Conservation (phyloP, 768 basidiomycete species). For the Obba rivulosa region DNA sequence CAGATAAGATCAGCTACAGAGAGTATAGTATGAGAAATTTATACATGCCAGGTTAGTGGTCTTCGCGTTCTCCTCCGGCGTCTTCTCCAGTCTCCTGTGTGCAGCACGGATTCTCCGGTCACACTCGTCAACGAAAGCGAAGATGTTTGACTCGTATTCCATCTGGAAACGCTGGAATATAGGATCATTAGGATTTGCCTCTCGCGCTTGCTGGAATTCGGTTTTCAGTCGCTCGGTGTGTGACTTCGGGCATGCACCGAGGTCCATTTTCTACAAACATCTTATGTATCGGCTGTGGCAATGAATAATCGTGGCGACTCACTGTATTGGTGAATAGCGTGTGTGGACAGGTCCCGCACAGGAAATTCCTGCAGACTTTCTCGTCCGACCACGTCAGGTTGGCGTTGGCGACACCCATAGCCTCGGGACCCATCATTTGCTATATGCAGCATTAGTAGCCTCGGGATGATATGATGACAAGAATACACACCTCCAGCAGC, state of each 20-base stretch:
- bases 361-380: slow-evolving; percentile 97
- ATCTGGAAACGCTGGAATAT: slow-evolving; percentile 83
- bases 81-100: slow-evolving; percentile 95
- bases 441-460: slow-evolving; percentile 25
- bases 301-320: slow-evolving; percentile 24
- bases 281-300: neutral
- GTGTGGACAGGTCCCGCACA: slow-evolving; percentile 98
- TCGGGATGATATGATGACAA: slow-evolving; percentile 21
- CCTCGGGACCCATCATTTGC: slow-evolving; percentile 99
- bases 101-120: slow-evolving; percentile 93
- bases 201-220: slow-evolving; percentile 78
- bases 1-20: neutral
- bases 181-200: slow-evolving; percentile 72
- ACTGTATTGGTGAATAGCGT: slow-evolving; percentile 97
- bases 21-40: neutral
- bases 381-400: slow-evolving; percentile 94
- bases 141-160: slow-evolving; percentile 95
- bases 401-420: slow-evolving; percentile 92
- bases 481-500: slow-evolving; percentile 57
- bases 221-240: slow-evolving; percentile 93
- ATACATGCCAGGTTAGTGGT: slow-evolving; percentile 84
- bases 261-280: slow-evolving; percentile 88
- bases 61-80: slow-evolving; percentile 98
- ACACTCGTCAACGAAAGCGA: slow-evolving; percentile 96
- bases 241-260: slow-evolving; percentile 95